Evolutionary conservation across 2,329 filamentous ascomycete genomes (phyloP).

Genomic region (Nectriaceae sp.): DNA sequence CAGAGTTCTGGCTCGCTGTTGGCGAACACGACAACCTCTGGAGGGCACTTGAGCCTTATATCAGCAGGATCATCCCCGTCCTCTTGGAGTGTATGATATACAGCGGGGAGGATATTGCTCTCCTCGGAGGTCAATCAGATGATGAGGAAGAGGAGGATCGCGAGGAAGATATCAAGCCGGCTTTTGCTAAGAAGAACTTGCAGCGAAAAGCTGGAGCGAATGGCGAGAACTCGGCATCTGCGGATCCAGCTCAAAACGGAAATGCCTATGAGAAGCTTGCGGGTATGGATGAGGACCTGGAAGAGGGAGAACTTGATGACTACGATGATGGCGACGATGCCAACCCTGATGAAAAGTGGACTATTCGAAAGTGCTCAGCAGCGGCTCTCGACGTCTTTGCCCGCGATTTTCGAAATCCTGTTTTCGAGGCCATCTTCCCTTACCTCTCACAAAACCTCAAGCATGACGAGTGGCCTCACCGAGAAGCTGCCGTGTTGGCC

Average conservation of each 20-base stretch:
- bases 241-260: conserved; percentile 53
- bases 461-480: conserved; percentile 86
- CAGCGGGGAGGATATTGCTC: conserved; percentile 86
- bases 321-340: conserved; percentile 71
- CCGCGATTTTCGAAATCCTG: conserved; percentile 80
- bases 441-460: conserved; percentile 89
- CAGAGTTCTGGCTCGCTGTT: conserved; percentile 95
- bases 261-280: conserved; percentile 57
- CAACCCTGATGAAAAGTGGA: conserved; percentile 92
- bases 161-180: conserved; percentile 86
- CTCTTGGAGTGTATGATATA: conserved; percentile 96
- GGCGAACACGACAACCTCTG: conserved; percentile 85
- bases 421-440: conserved; percentile 90
- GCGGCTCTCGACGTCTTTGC: conserved; percentile 94
- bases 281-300: conserved; percentile 71
- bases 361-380: conserved; percentile 93
- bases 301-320: conserved; percentile 86
- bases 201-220: conserved; percentile 62
- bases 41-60: conserved; percentile 72
- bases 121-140: conserved; percentile 80
- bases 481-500: conserved; percentile 91
- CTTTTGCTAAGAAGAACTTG: conserved; percentile 74
- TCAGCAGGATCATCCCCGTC: conserved; percentile 85
- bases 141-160: conserved; percentile 92
- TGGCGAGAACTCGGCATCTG: conserved; percentile 50